phyloP scores from a whole-genome alignment of 805 yeast species.

The Myxozyma sirexii region DNA sequence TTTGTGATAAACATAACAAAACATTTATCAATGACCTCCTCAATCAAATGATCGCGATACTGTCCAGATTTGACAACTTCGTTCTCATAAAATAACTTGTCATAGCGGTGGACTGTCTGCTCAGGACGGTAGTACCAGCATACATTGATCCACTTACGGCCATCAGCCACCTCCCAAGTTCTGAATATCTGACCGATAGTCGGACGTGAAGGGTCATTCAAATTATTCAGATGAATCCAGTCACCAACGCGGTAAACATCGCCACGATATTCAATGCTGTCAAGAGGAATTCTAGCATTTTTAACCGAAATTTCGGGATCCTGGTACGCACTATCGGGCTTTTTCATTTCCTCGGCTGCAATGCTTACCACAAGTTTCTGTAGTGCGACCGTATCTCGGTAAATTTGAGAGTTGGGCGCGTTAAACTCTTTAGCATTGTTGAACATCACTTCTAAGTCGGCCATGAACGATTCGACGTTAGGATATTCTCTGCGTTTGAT shows the following conservation, averaged over 20 bases:
- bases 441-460: slow-evolving; percentile 75
- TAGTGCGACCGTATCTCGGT: slow-evolving; percentile 62
- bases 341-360: slow-evolving; percentile 68
- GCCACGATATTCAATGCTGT: slow-evolving; percentile 70
- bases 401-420: slow-evolving; percentile 58
- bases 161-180: slow-evolving; percentile 81
- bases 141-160: slow-evolving; percentile 83
- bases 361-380: slow-evolving; percentile 62
- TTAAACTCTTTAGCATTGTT: slow-evolving; percentile 70
- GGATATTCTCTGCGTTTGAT: slow-evolving; percentile 83
- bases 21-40: slow-evolving; percentile 89
- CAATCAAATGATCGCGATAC: slow-evolving; percentile 88
- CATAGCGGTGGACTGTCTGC: slow-evolving; percentile 93
- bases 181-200: slow-evolving; percentile 92
- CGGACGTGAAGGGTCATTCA: slow-evolving; percentile 86
- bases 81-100: slow-evolving; percentile 84
- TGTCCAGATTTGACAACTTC: slow-evolving; percentile 97
- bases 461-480: slow-evolving; percentile 72
- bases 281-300: slow-evolving; percentile 74
- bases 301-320: slow-evolving; percentile 58
- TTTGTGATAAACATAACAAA: slow-evolving; percentile 93
- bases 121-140: slow-evolving; percentile 99
- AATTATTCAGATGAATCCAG: slow-evolving; percentile 87
- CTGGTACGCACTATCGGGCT: slow-evolving; percentile 76
- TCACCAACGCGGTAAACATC: slow-evolving; percentile 84